Base-by-base conservation (phyloP, 441 rosid genomes). In the Mallotus repandus region DNA sequence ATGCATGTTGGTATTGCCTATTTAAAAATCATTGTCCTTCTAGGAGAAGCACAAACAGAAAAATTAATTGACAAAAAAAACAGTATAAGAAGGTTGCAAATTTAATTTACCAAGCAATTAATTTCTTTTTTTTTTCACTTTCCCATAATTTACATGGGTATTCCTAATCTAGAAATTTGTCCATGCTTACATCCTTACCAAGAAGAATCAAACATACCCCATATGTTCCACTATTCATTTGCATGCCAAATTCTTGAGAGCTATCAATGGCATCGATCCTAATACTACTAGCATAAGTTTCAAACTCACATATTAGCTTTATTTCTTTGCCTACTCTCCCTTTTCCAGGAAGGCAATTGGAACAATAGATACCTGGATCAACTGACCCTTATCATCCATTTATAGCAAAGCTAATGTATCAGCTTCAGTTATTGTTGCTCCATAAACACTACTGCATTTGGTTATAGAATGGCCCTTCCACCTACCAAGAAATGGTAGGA, bases 381-480 rank as follows among this genome's bases (percentile, higher is more conserved):
- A 74, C 71, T 78, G 96, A 69, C 90, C 87, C 16, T 81, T 76
- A 64, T 84, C 89, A 76, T 92, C 87, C 80, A 87, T 86, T 84
- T 89, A 83, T 63, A 94, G 92, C 66, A 78, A 74, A 64, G 88
- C 78, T 65, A 81, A 61, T 9, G 85, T 82, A 66, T 91, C 86
- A 41, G 93, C 93, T 85, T 89, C 87, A n/a, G 88, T 77, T 70
- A 90, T 63, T 55, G 98, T 95, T 35, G 97, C 79, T 76, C 97
- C 99, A 76, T 95, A 95, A 79, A 95, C 89, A 77, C 96, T 96
- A 69, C 93, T 92, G 55, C 97, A 89, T 73, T 89, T 91, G 45
- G 97, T 91, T 60, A 84, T 19, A 2, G 97, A 92, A 76, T 79
- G 90, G 72, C 99, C 97, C 83, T 91, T 86, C 98, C 99, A 95